Percentiles rank a stretch among this genome's conserved stretches.
These are phyloP conservation scores for Heritiera fomes DNA, from an alignment of 345 rosid species.

Conservation along the genomic window DNA sequence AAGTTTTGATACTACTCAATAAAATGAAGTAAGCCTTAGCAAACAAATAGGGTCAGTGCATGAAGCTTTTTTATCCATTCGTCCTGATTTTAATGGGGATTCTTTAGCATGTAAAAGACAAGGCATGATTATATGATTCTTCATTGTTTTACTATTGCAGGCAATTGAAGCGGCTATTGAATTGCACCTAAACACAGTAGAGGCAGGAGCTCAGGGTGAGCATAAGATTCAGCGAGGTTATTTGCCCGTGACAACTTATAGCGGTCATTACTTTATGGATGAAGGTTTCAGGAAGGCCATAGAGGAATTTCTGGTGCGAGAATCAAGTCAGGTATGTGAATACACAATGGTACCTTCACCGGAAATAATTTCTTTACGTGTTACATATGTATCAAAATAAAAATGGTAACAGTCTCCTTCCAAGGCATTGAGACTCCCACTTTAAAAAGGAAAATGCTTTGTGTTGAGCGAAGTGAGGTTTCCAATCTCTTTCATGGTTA, in stretches of 20 bases:
- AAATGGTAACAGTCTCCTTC: neutral
- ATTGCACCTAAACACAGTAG: slow-evolving; percentile 47
- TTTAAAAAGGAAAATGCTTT: neutral
- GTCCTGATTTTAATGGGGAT: neutral
- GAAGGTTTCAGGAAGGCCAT: slow-evolving; percentile 70
- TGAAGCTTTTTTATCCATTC: neutral
- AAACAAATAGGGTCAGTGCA: slow-evolving; percentile 1
- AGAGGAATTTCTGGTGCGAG: neutral
- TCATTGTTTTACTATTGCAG: neutral
- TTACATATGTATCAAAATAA: neutral
- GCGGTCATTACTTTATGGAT: slow-evolving; percentile 80
- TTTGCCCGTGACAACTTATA: slow-evolving; percentile 81
- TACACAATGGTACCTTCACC: neutral
- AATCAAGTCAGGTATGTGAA: slow-evolving; percentile 12
- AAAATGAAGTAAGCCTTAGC: neutral
- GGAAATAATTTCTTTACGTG: neutral
- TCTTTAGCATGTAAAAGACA: neutral
- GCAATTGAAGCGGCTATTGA: slow-evolving; percentile 18
- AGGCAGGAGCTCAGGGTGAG: slow-evolving; percentile 99
- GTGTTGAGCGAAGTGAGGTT: neutral
- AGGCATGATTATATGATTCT: neutral
- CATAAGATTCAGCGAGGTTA: slow-evolving; percentile 96
- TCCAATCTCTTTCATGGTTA: neutral
- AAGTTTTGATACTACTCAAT: neutral
- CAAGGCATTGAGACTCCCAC: neutral